Percentiles rank a stretch among this genome's conserved stretches.
Conservation (phyloP, 352 stramenopile species). For the Phytopythium helicoides region DNA sequence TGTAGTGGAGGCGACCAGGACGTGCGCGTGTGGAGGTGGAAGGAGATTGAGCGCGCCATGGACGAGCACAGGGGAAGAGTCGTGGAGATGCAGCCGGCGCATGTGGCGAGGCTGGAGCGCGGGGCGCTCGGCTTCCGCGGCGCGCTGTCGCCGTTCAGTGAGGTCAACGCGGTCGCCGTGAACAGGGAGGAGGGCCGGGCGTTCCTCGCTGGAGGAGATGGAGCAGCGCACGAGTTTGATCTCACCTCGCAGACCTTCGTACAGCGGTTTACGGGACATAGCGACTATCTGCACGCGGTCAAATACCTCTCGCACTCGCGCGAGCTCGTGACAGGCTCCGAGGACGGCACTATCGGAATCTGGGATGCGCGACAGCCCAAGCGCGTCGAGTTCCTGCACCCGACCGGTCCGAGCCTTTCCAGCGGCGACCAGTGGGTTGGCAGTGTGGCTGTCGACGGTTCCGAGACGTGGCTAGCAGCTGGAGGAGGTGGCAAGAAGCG, state of each 20-base stretch:
- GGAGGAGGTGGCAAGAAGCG: conserved; percentile 50
- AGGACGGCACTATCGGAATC: conserved; percentile 71
- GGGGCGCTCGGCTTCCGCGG: conserved; percentile 55
- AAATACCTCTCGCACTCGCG: conserved; percentile 63
- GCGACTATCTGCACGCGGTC: conserved; percentile 65
- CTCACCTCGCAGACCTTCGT: conserved; percentile 47
- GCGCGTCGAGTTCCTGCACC: conserved; percentile 54
- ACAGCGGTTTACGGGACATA: conserved; percentile 48
- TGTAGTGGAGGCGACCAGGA: conserved; percentile 77
- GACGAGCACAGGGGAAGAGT: conserved; percentile 11
- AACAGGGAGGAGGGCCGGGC: conserved; percentile 27
- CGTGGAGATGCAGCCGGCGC: conserved; percentile 28
- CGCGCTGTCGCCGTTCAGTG: conserved; percentile 51
- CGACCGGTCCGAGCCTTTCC: conserved; percentile 1
- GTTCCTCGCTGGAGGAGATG: conserved; percentile 67
- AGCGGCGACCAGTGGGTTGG: conserved; percentile 46
- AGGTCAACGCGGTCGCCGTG: conserved; percentile 68
- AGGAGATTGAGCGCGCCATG: conserved; percentile 49
- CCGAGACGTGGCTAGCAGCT: conserved; percentile 68
- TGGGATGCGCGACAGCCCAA: conserved; percentile 60
- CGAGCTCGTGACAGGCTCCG: conserved; percentile 66
- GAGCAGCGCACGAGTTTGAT: conserved; percentile 61
- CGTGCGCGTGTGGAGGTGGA: conserved; percentile 76
- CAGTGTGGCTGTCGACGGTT: conserved; percentile 59
- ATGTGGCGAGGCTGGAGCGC: conserved; percentile 54